Percentiles rank a stretch among this genome's conserved stretches.
phyloP scores from a whole-genome alignment of 345 rosid species.

The Eucalyptus pauciflora region DNA sequence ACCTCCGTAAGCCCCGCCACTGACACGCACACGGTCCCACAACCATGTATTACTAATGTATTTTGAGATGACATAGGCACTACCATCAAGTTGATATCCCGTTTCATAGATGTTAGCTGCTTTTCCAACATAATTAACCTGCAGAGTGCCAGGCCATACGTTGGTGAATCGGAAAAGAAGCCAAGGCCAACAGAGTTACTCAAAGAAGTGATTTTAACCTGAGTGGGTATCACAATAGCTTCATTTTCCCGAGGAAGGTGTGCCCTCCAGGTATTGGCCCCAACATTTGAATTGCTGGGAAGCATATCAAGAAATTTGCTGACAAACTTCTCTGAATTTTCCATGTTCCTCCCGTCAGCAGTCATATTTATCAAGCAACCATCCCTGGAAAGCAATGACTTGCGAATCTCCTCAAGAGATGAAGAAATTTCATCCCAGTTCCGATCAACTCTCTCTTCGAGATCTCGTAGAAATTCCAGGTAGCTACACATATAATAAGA shows the following conservation, averaged over 20 bases:
- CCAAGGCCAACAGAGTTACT: background rate
- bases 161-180: background rate
- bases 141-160: background rate
- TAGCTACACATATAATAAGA: conserved; percentile 37
- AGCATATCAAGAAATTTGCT: conserved; percentile 80
- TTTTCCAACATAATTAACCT: conserved; percentile 98
- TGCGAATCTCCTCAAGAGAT: conserved; percentile 82
- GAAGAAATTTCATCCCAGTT: conserved; percentile 87
- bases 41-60: conserved; percentile 86
- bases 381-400: conserved; percentile 60
- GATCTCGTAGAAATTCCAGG: conserved; percentile 64
- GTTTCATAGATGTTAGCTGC: conserved; percentile 72
- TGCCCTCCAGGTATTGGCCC: conserved; percentile 43
- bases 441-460: conserved; percentile 78
- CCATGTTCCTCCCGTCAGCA: conserved; percentile 68
- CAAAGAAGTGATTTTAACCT: conserved; percentile 26
- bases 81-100: conserved; percentile 78
- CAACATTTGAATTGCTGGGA: conserved; percentile 43
- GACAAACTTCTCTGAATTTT: conserved; percentile 43
- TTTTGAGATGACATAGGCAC: conserved; percentile 89
- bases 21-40: conserved; percentile 96
- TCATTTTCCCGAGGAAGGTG: conserved; percentile 57
- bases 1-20: conserved; percentile 99
- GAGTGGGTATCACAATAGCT: conserved; percentile 91
- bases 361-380: conserved; percentile 86